These are phyloP conservation scores for Termitomyces sp. DNA, from an alignment of 768 basidiomycete genomes.

Conservation along the genomic window DNA sequence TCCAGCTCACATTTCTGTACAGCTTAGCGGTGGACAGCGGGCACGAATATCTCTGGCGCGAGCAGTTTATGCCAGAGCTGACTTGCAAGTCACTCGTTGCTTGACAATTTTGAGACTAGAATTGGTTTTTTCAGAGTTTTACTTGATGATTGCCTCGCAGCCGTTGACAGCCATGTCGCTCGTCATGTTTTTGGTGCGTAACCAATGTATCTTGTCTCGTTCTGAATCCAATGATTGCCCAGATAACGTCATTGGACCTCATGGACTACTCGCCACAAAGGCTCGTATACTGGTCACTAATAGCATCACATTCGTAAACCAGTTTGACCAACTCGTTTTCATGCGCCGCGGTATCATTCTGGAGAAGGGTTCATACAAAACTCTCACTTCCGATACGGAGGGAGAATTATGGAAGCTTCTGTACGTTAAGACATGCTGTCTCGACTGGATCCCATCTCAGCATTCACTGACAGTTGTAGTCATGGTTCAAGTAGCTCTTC, in stretches of 20 bases:
- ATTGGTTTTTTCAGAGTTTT: slow-evolving; percentile 50
- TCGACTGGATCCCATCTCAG: not conserved
- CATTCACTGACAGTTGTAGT: slow-evolving; percentile 14
- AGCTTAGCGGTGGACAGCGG: slow-evolving; percentile 82
- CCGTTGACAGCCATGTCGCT: slow-evolving; percentile 83
- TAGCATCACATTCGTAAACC: slow-evolving; percentile 70
- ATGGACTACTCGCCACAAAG: slow-evolving; percentile 76
- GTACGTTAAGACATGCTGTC: slow-evolving; percentile 32
- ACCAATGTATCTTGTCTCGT: not conserved
- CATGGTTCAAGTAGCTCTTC: slow-evolving; percentile 43
- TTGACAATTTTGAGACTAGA: not conserved
- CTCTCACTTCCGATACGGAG: slow-evolving; percentile 52
- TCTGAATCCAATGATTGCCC: not conserved
- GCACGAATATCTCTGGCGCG: slow-evolving; percentile 81
- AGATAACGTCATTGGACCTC: slow-evolving; percentile 86
- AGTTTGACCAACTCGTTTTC: slow-evolving; percentile 72
- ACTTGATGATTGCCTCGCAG: slow-evolving; percentile 86
- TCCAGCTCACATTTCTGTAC: not conserved
- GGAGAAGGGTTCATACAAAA: slow-evolving; percentile 63
- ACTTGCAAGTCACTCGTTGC: slow-evolving; percentile 58
- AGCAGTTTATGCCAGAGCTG: slow-evolving; percentile 88
- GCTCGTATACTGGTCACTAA: slow-evolving; percentile 86
- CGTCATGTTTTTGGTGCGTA: slow-evolving; percentile 73
- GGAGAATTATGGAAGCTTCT: slow-evolving; percentile 71
- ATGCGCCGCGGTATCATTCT: slow-evolving; percentile 79